These are phyloP conservation scores for Corymbia maculata DNA, from an alignment of 345 rosid species.

Conservation along the genomic window DNA sequence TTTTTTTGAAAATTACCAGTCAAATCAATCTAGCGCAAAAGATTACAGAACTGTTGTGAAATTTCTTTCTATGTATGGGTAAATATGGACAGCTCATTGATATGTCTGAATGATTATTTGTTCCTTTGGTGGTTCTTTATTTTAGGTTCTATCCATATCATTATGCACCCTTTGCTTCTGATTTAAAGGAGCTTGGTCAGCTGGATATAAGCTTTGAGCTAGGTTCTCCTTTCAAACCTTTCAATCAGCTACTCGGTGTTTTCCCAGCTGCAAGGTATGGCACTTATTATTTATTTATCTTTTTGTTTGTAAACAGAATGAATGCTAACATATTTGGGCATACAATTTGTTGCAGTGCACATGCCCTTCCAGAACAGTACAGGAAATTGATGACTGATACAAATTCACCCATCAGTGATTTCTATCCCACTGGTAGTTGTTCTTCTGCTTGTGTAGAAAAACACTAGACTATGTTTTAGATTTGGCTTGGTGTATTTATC, in stretches of 20 bases:
- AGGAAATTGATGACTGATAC: constrained; percentile 83
- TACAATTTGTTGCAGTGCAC: constrained; percentile 45
- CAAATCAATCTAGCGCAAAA: neutral
- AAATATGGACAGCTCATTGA: neutral
- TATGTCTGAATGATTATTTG: neutral
- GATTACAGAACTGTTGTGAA: neutral
- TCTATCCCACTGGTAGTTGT: constrained; percentile 69
- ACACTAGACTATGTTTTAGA: neutral
- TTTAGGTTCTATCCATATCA: constrained; percentile 95
- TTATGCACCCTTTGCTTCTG: constrained; percentile 99
- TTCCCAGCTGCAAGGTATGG: constrained; percentile 91
- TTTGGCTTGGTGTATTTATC: neutral
- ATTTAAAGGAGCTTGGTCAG: constrained; percentile 67
- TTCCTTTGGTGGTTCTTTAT: neutral
- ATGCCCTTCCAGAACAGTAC: constrained; percentile 81
- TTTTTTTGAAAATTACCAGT: neutral
- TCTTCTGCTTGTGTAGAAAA: neutral
- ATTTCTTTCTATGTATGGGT: neutral
- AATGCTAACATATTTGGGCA: neutral
- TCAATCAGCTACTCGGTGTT: constrained; percentile 88
- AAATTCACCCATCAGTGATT: constrained; percentile 73
- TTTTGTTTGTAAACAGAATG: neutral
- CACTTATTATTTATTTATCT: neutral
- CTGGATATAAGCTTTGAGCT: constrained; percentile 60
- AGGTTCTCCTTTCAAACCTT: constrained; percentile 85